Base-by-base conservation (phyloP, 2,329 filamentous ascomycete genomes). In the Aspergillus hortae region DNA sequence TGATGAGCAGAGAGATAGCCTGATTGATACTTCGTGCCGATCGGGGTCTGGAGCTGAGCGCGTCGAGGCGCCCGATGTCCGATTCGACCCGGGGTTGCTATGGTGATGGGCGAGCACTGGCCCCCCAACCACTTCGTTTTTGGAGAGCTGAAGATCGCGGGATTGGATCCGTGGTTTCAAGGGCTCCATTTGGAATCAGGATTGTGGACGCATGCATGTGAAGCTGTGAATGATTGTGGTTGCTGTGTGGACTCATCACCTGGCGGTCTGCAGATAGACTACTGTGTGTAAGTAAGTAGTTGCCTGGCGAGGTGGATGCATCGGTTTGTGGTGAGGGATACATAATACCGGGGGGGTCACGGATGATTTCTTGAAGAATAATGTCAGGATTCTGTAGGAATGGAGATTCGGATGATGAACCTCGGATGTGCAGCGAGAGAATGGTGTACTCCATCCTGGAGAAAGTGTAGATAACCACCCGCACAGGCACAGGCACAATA, bases 41-140 rank as follows among this genome's bases (percentile, higher is more conserved):
- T 27, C 25, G 25, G 25, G 6, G 25, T 27, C 25, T 27, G 46
- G 44, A 55, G 53, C 56, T 55, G 44, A 45, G 47, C 48, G 48
- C 52, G 51, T 52, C 54, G 52, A 57, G 55, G 52, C 35, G 44
- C 53, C 52, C 51, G 52, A 54, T 44, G 41, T 27, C 56, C 58
- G 57, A 56, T 58, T 53, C 45, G 46, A 52, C 53, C 55, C 55
- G 56, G 35, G 27, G 59, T 61, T 61, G 57, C 59, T 52, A 61
- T 61, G 59, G 59, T 17, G 59, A 61, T 53, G 33, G 52, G 48
- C 48, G 43, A 32, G 27, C n/a, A 15, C 12, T 50, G 45, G 50
- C n/a, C 43, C 54, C 49, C 49, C 53, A 49, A 44, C 52, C 51
- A 54, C 49, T 48, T 57, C 49, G 42, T 49, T 48, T 44, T 52